Evolutionary conservation across 2,329 filamentous ascomycete species (phyloP).

Genomic region (Colletotrichum cuscutae): DNA sequence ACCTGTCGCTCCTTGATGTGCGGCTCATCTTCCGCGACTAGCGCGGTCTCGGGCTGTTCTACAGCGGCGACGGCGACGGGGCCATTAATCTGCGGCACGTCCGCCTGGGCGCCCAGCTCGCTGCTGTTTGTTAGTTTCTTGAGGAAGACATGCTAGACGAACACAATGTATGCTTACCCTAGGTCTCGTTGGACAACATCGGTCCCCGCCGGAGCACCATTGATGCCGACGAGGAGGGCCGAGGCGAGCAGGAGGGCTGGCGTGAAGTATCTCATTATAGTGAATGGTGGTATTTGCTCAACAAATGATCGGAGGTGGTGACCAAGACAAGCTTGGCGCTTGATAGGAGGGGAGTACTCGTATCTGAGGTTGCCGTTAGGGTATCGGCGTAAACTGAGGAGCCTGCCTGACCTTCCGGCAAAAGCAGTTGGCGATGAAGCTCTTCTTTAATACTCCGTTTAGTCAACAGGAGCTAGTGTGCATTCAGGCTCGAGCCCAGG

Average conservation of each 20-base stretch:
- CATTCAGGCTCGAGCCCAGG: background rate
- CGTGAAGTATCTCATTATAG: slow-evolving; percentile 23
- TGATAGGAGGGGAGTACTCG: background rate
- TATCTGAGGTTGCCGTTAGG: slow-evolving; percentile 19
- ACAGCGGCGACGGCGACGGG: slow-evolving; percentile 5
- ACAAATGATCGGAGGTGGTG: background rate
- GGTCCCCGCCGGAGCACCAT: slow-evolving; percentile 26
- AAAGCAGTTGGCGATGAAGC: fast-evolving
- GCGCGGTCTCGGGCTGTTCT: slow-evolving; percentile 16
- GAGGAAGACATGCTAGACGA: no score
- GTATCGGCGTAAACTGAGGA: slow-evolving; percentile 22
- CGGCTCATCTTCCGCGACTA: background rate
- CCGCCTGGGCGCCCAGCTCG: slow-evolving; percentile 4
- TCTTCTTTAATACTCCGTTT: slow-evolving; percentile 24
- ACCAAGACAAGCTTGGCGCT: slow-evolving; percentile 21
- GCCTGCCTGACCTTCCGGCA: background rate
- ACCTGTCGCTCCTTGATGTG: slow-evolving; percentile 1
- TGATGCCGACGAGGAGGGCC: slow-evolving; percentile 29
- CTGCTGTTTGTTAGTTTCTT: background rate
- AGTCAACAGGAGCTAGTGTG: background rate
- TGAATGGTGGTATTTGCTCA: background rate
- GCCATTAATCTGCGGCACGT: background rate
- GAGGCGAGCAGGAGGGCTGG: slow-evolving; percentile 25
- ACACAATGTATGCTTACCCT: background rate
- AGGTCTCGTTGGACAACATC: background rate